Base-by-base conservation (phyloP, 306 rosid species). In the Vachellia collinsii region DNA sequence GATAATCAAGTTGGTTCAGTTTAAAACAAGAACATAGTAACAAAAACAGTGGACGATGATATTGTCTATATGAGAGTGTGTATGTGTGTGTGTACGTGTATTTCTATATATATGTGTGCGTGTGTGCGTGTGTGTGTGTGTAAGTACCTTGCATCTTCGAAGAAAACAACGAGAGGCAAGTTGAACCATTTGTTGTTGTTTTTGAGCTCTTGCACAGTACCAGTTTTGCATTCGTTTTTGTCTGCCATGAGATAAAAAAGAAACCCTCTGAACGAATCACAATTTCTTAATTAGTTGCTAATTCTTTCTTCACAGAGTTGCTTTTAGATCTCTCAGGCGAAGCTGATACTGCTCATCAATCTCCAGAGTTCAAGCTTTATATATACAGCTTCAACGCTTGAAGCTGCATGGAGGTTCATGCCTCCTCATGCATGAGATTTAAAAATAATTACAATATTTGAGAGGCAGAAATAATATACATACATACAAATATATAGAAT, bases 61-160 rank as follows among this genome's bases (percentile, higher is more conserved):
- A 29, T 29, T 29, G 34, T 29, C 34, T 29, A 2, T 29, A 2
- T 29, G 34, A 29, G 34, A 29, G 34, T 29, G 34, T 29, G 34
- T 29, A 2, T 29, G 34, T 29, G 34, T 29, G 34, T 29, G 34
- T 29, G 34, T n/a, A n/a, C n/a, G n/a, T n/a, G n/a, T n/a, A n/a
- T n/a, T n/a, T n/a, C n/a, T n/a, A n/a, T n/a, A n/a, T n/a, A n/a
- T n/a, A n/a, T n/a, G n/a, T n/a, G n/a, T n/a, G n/a, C n/a, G n/a
- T n/a, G n/a, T n/a, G n/a, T n/a, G n/a, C n/a, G n/a, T n/a, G n/a
- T n/a, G n/a, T n/a, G n/a, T n/a, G n/a, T n/a, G n/a, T n/a, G n/a
- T n/a, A n/a, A n/a, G n/a, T 88, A 95, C 99, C 97, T 93, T 88
- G 94, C 88, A 79, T 91, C 97, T 86, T 77, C 88, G 92, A 95